Evolutionary conservation across 306 rosid species (phyloP), one percentile per base, ranked within the genome.

Genomic region (Mucuna pruriens): DNA sequence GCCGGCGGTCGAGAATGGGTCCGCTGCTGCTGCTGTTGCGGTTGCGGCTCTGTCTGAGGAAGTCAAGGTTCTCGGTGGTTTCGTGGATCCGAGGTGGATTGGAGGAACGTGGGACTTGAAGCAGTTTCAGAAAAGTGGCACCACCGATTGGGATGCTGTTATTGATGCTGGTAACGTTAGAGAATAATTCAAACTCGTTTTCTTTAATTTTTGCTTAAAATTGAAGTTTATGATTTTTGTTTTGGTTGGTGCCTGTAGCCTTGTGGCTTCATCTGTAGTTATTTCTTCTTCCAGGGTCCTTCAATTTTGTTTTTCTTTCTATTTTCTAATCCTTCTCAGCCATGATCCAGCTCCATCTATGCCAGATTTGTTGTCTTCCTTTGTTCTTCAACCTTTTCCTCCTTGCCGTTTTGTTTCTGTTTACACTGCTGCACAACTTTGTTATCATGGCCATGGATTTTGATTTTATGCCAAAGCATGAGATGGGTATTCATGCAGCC

Each of bases 31-130:
- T 15, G 77, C 29, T 76, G 22, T 80, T 63, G 80, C 65, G n/a
- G n/a, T 29, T 29, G 80, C 11, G 62, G 33, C 69, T 42, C 23
- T 4, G 10, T 8, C 22, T 17, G 86, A 77, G 42, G 62, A 89
- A 82, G 89, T 80, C 20, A 76, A 82, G 80, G 79, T 71, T 40
- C 77, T 78, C 5, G 44, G 10, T 5, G 80, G 78, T 51, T 95
- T 93, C 74, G 85, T 83, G 71, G 91, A 95, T 51, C 84, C 92
- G 4, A 91, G 79, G 79, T 95, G 99, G 99, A 84, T 91, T 26
- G 85, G 74, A 49, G 99, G 99, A 71, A 91, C 96, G n/a, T 95
- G 99, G 99, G 96, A 95, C 74, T 83, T 95, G 97, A 93, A 77
- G 87, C 98, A 90, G 90, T 95, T 93, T 81, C 85, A 66, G 91